A percentile compares a stretch with the other conserved stretches of the same genome.
These are phyloP conservation scores for Plenodomus tracheiphilus DNA, from an alignment of 2,329 filamentous ascomycete species.

Conservation along the genomic window DNA sequence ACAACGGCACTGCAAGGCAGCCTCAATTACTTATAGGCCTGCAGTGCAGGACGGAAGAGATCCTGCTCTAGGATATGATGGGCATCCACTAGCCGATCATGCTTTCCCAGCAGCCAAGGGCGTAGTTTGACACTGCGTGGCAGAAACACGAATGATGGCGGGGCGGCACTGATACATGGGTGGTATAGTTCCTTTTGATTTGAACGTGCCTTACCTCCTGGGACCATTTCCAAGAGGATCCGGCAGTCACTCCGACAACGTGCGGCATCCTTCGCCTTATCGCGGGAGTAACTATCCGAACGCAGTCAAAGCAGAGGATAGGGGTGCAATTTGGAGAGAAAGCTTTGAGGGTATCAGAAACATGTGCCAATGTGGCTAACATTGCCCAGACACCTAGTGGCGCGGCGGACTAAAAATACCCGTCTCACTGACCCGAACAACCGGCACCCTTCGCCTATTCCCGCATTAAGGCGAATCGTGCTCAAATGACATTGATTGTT, in stretches of 20 bases:
- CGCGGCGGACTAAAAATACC: slow-evolving; percentile 11
- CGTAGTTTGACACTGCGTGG: slow-evolving; percentile 2
- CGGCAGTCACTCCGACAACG: neutral
- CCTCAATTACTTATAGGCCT: slow-evolving; percentile 10
- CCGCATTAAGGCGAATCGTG: neutral
- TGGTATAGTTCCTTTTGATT: neutral
- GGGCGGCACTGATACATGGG: neutral
- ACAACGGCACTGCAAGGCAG: slow-evolving; percentile 1
- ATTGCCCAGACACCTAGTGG: slow-evolving; percentile 11
- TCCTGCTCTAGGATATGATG: slow-evolving; percentile 1
- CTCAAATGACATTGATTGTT: neutral
- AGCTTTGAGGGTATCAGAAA: neutral
- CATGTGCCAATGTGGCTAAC: slow-evolving; percentile 1
- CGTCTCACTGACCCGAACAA: neutral
- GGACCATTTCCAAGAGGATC: neutral
- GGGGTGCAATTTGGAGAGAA: neutral
- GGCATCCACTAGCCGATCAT: slow-evolving; percentile 3
- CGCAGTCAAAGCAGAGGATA: neutral
- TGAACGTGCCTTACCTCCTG: neutral
- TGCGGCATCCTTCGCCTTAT: neutral
- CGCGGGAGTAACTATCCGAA: neutral
- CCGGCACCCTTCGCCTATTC: neutral
- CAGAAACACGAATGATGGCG: slow-evolving; percentile 6
- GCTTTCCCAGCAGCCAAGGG: slow-evolving; percentile 8
- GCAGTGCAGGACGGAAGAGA: slow-evolving; percentile 2